Percentiles rank a stretch among this genome's conserved stretches.
phyloP scores from a whole-genome alignment of 306 rosid species.

The Prunus campanulata region DNA sequence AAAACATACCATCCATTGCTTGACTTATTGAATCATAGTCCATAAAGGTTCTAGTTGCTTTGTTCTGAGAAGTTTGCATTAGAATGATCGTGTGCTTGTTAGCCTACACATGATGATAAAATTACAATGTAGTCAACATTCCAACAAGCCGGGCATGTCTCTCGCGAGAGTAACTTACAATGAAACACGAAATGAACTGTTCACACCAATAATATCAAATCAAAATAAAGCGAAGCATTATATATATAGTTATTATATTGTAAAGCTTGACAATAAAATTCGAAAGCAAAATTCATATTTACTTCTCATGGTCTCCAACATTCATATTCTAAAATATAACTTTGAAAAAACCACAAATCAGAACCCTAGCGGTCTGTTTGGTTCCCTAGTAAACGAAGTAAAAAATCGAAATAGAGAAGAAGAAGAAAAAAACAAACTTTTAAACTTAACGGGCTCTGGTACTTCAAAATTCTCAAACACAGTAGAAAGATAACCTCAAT shows the following conservation, averaged over 20 bases:
- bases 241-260: not conserved
- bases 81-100: conserved; percentile 93
- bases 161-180: not conserved
- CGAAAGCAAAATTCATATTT: not conserved
- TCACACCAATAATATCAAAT: not conserved
- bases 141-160: not conserved
- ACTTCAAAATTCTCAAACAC: not conserved
- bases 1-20: conserved; percentile 86
- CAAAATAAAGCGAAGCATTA: no score
- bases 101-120: conserved; percentile 49
- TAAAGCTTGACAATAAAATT: not conserved
- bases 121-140: conserved; percentile 12
- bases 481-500: not conserved
- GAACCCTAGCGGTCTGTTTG: not conserved
- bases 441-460: not conserved
- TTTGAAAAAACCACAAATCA: not conserved
- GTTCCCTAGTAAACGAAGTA: not conserved
- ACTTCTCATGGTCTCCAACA: not conserved
- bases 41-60: conserved; percentile 91
- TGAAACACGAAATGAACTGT: not conserved
- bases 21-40: conserved; percentile 78
- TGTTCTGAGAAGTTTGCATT: conserved; percentile 83
- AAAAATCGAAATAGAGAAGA: not conserved
- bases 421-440: not conserved
- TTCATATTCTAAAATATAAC: not conserved